Evolutionary conservation across 805 yeast species (phyloP).

Genomic region (Suhomyces sp.): DNA sequence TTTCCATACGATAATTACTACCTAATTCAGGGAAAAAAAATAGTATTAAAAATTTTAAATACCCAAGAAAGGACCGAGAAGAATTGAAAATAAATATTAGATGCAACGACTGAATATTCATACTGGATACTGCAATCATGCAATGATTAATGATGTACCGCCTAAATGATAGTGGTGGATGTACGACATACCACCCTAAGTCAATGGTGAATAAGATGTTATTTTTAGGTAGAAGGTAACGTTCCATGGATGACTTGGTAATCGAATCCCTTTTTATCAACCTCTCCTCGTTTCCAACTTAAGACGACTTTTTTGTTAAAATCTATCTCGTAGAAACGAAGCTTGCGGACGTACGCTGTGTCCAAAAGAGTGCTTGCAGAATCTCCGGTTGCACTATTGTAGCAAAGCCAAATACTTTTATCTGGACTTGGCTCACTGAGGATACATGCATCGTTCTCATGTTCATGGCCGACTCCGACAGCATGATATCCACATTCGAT

Average conservation of each 20-base stretch:
- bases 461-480: slow-evolving; percentile 44
- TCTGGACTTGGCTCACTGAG: slow-evolving; percentile 17
- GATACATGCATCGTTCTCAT: slow-evolving; percentile 44
- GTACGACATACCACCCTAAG: too few relatives aligned
- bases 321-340: slow-evolving; percentile 36
- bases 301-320: slow-evolving; percentile 24
- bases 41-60: not conserved
- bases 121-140: too few relatives aligned
- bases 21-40: not conserved
- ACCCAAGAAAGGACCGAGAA: slow-evolving; percentile 2
- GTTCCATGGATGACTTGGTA: slow-evolving; percentile 18
- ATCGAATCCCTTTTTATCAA: slow-evolving; percentile 24
- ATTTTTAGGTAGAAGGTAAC: too few relatives aligned
- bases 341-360: slow-evolving; percentile 28
- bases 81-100: slow-evolving; percentile 2
- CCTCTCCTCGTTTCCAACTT: slow-evolving; percentile 40
- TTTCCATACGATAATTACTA: too few relatives aligned
- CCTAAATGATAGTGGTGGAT: too few relatives aligned
- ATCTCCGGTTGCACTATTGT: slow-evolving; percentile 38
- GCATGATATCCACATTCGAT: slow-evolving; percentile 35
- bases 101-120: not conserved
- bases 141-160: too few relatives aligned
- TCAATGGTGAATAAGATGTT: too few relatives aligned
- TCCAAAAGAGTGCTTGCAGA: slow-evolving; percentile 30
- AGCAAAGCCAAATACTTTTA: slow-evolving; percentile 37